These are phyloP conservation scores for Boletellus ananiceps DNA, from an alignment of 768 basidiomycete species.

Conservation along the genomic window DNA sequence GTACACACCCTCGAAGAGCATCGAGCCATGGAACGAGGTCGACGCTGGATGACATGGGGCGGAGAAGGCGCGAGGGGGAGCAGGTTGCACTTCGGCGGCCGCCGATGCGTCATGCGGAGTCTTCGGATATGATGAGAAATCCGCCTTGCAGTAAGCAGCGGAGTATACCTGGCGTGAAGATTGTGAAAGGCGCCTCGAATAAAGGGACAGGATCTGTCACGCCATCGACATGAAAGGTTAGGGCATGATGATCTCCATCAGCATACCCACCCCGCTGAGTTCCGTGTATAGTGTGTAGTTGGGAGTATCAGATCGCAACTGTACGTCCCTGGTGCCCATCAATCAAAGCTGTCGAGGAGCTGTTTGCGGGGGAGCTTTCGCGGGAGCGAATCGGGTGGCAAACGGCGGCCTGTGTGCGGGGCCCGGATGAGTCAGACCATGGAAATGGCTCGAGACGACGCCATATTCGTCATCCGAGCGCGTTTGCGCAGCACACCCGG, in stretches of 20 bases:
- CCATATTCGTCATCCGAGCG: not conserved
- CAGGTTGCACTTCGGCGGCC: not conserved
- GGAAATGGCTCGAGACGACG: no score
- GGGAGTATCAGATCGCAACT: not conserved
- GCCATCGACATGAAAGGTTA: conserved; percentile 7
- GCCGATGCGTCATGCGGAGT: conserved; percentile 5
- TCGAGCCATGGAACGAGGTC: not conserved
- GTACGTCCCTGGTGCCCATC: no score
- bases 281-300: conserved; percentile 1
- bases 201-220: conserved; percentile 9
- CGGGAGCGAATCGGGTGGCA: conserved; percentile 18
- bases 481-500: not conserved
- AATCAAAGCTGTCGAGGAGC: no score
- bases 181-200: conserved; percentile 21
- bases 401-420: not conserved
- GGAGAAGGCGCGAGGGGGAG: conserved; percentile 2
- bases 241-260: conserved; percentile 1
- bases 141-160: conserved; percentile 21
- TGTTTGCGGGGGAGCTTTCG: conserved; percentile 4
- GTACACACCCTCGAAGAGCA: conserved; percentile 1
- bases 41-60: not conserved
- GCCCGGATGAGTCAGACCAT: not conserved
- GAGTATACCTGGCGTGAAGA: conserved; percentile 32
- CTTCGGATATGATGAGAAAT: conserved; percentile 14
- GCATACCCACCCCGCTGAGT: conserved; percentile 1